Percentiles rank a stretch among this genome's conserved stretches.
These are phyloP conservation scores for Spongiforma sp. DNA, from an alignment of 1,284 basidiomycete species.

Conservation along the genomic window DNA sequence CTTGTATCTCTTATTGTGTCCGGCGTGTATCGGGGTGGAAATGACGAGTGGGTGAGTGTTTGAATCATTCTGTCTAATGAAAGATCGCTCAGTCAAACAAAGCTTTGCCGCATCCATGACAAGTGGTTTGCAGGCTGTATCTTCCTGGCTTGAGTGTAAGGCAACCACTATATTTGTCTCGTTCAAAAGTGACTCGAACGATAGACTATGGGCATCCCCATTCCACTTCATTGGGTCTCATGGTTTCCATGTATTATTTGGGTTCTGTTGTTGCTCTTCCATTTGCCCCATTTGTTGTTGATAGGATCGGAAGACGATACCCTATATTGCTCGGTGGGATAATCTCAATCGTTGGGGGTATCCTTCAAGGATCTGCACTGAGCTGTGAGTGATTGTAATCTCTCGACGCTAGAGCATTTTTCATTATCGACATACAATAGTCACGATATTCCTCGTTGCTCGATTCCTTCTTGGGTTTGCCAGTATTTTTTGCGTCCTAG, in stretches of 20 bases:
- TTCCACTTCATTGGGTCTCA: constrained; percentile 22
- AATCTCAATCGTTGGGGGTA: constrained; percentile 14
- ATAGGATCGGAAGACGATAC: constrained; percentile 23
- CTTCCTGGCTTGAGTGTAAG: constrained; percentile 30
- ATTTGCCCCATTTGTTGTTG: constrained; percentile 17
- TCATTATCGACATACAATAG: constrained; percentile 7
- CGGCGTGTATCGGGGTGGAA: constrained; percentile 64
- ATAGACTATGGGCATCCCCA: constrained; percentile 25
- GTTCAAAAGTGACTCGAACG: background rate
- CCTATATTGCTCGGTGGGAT: constrained; percentile 23
- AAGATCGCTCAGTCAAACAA: constrained; percentile 7
- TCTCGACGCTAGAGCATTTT: too few species aligned
- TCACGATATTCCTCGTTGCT: constrained; percentile 24
- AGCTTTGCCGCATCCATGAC: constrained; percentile 24
- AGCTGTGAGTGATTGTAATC: constrained; percentile 22
- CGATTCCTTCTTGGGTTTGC: constrained; percentile 27
- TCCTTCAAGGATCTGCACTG: constrained; percentile 22
- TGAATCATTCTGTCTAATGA: constrained; percentile 19
- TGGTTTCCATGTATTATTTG: constrained; percentile 21
- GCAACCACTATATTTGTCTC: background rate
- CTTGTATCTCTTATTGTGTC: constrained; percentile 53
- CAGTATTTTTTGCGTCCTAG: constrained; percentile 19
- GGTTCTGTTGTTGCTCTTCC: constrained; percentile 19
- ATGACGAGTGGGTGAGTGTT: constrained; percentile 61
- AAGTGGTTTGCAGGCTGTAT: constrained; percentile 24